Conservation (phyloP, 164 flowering plant species). For the Tinospora cordifolia region DNA sequence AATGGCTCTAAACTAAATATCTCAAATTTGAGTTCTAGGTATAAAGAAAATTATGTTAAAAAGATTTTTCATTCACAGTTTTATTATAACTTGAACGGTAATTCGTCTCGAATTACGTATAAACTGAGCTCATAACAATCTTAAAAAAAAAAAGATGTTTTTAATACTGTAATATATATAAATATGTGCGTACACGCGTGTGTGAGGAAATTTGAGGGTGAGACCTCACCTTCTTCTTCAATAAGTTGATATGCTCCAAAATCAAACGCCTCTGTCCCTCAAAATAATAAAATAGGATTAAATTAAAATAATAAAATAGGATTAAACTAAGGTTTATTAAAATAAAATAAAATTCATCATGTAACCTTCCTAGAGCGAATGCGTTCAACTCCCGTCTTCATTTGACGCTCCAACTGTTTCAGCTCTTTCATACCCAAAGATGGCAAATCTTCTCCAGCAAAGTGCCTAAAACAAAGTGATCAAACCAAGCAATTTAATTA, state of each 20-base stretch:
- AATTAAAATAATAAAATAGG: not conserved
- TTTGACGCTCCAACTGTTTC: constrained; percentile 51
- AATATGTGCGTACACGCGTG: not conserved
- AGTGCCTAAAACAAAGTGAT: constrained; percentile 30
- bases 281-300: not conserved
- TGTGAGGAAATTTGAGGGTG: not conserved
- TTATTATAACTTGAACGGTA: no score
- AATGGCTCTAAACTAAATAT: no score
- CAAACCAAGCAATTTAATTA: no score
- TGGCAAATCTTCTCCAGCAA: constrained; percentile 49
- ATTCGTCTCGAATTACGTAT: not conserved
- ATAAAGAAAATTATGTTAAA: no score
- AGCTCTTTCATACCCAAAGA: constrained; percentile 45
- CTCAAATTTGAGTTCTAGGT: no score
- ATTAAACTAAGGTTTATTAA: not conserved
- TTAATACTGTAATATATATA: not conserved
- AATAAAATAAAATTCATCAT: not conserved
- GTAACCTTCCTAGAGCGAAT: constrained; percentile 51
- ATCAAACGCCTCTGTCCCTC: constrained; percentile 35
- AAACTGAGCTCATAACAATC: not conserved
- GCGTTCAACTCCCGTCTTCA: constrained; percentile 55
- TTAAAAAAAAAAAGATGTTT: not conserved
- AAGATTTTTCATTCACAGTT: no score
- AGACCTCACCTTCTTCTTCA: constrained; percentile 42
- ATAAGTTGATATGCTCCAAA: constrained; percentile 34